Evolutionary conservation across 1,284 basidiomycete genomes (phyloP).

Genomic region (Anthracocystis walkeri): DNA sequence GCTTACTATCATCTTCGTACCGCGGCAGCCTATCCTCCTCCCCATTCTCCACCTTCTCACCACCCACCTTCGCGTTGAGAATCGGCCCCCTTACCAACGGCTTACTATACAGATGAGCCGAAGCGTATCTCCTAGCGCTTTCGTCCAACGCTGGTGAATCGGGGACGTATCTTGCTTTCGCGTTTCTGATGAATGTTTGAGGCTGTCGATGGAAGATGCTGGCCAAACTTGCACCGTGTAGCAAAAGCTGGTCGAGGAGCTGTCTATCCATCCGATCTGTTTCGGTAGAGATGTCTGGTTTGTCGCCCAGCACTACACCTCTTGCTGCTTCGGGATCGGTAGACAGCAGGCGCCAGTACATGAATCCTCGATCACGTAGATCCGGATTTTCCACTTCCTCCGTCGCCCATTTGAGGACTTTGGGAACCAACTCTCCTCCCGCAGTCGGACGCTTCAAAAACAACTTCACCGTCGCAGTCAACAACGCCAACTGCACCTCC

Average conservation of each 20-base stretch:
- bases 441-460: slow-evolving; percentile 94
- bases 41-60: not conserved
- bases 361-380: slow-evolving; percentile 94
- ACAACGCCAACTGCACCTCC: slow-evolving; percentile 92
- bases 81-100: slow-evolving; percentile 36
- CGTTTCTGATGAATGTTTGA: slow-evolving; percentile 60
- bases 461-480: slow-evolving; percentile 95
- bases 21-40: slow-evolving; percentile 1
- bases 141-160: slow-evolving; percentile 62
- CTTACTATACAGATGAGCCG: slow-evolving; percentile 58
- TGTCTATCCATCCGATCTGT: slow-evolving; percentile 85
- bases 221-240: slow-evolving; percentile 63
- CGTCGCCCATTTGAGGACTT: slow-evolving; percentile 95
- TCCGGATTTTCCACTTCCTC: slow-evolving; percentile 98
- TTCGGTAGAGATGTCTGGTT: slow-evolving; percentile 96
- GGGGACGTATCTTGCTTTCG: slow-evolving; percentile 59
- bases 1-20: not conserved
- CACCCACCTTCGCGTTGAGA: slow-evolving; percentile 5
- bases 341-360: slow-evolving; percentile 98
- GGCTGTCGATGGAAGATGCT: slow-evolving; percentile 65
- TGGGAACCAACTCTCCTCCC: slow-evolving; percentile 90
- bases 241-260: slow-evolving; percentile 64
- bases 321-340: slow-evolving; percentile 87
- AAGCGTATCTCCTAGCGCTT: slow-evolving; percentile 52
- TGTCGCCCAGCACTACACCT: slow-evolving; percentile 89